Base-by-base conservation (phyloP, 768 basidiomycete genomes). In the Polyporus arcularius region DNA sequence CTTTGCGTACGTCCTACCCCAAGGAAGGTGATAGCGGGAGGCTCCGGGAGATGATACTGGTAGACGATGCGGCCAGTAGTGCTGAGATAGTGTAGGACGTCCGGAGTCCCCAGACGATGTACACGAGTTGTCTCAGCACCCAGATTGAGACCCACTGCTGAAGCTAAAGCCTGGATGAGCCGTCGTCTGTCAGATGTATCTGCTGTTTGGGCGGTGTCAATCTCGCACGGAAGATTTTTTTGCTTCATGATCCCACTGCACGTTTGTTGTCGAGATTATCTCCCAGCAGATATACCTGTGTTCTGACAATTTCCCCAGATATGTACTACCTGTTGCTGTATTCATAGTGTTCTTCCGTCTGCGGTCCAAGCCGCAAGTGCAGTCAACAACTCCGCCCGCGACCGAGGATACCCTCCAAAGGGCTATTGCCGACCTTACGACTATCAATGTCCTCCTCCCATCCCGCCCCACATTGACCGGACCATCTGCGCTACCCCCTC, bases 341-440 rank as follows among this genome's bases (percentile, higher is more conserved):
- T 66, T 81, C n/a, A 71, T 81, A 46, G 63, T 75, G 7, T 70
- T 79, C 64, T 74, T 72, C 21, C 70, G 75, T 53, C 66, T 67
- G 47, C 70, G 71, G 18, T 71, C 65, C 61, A 59, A 69, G 40
- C 56, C 58, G 30, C 43, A 66, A 39, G 43, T 69, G n/a, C 28
- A 49, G 11, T 21, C 51, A 5, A 40, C 67, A 38, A 48, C 73
- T 4, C 70, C 72, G 1, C 73, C 74, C 7, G 76, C 85, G 15
- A 86, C 89, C 28, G 89, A 90, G 66, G 65, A 74, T 5, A 76
- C 78, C 12, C 70, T 90, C 1, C 82, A 84, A 48, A 68, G 73
- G 21, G 79, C 82, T 35, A 74, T 94, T 39, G 73, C 86, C 28
- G 86, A 95, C 69, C 75, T 97, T 32, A 79, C 85, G 8, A 75